These are phyloP conservation scores for Brettanomyces anomalus DNA, from an alignment of 805 yeast species.

Conservation along the genomic window DNA sequence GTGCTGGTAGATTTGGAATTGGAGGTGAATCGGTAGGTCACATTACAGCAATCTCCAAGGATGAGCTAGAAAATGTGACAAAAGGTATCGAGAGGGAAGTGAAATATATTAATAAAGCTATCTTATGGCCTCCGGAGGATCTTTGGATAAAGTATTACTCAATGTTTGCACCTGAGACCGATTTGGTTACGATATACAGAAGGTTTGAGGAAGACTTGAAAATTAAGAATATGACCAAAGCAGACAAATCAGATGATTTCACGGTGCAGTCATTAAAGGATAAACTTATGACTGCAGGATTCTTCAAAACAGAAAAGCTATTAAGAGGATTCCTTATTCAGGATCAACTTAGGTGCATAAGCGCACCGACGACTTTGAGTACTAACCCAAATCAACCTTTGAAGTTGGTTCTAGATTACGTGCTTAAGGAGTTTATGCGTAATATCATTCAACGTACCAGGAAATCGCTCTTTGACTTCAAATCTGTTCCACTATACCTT, in stretches of 20 bases:
- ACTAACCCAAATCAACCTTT: constrained; percentile 16
- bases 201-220: constrained; percentile 36
- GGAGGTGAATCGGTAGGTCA: constrained; percentile 30
- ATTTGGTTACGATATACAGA: constrained; percentile 36
- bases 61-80: constrained; percentile 37
- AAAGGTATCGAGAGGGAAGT: constrained; percentile 43
- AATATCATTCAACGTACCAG: constrained; percentile 50
- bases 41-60: constrained; percentile 42
- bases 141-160: constrained; percentile 61
- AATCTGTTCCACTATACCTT: constrained; percentile 23
- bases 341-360: constrained; percentile 30
- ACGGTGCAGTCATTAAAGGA: constrained; percentile 21
- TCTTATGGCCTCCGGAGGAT: constrained; percentile 72
- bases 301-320: constrained; percentile 17
- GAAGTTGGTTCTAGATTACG: constrained; percentile 26
- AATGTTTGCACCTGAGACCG: constrained; percentile 43
- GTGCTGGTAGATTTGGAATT: constrained; percentile 76
- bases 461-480: constrained; percentile 44
- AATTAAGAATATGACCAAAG: constrained; percentile 11
- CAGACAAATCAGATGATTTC: constrained; percentile 15
- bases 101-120: constrained; percentile 47
- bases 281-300: constrained; percentile 15
- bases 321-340: constrained; percentile 18
- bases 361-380: constrained; percentile 22
- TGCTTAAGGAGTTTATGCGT: constrained; percentile 36